These are phyloP conservation scores for Microglena sp. DNA, from an alignment of 139 green algal genomes.

Conservation along the genomic window DNA sequence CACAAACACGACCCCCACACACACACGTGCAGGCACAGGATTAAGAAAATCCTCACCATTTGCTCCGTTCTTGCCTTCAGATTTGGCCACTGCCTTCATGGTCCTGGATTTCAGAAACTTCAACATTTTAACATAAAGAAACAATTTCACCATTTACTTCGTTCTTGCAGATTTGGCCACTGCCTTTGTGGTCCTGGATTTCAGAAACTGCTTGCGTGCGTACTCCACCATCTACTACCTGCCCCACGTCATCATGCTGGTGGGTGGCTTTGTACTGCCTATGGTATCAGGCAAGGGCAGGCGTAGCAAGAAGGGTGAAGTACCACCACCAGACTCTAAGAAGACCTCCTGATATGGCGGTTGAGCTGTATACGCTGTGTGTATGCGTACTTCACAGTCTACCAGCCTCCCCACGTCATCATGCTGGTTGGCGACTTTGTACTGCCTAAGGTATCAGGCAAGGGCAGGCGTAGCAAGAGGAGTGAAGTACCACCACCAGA, in stretches of 20 bases:
- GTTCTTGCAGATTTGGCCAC: conserved; percentile 7
- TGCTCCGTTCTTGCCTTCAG: conserved; percentile 1
- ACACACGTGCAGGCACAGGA: no score
- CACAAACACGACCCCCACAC: no score
- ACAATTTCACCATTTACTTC: no score
- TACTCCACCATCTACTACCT: background rate
- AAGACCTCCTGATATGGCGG: no score
- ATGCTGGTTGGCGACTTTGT: conserved; percentile 2
- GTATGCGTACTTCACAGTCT: background rate
- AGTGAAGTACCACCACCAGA: no score
- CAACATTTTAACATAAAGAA: background rate
- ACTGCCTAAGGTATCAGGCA: background rate
- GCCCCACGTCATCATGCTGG: background rate
- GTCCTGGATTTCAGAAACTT: conserved; percentile 1
- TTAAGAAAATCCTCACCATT: no score
- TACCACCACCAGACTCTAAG: no score
- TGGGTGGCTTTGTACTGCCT: background rate
- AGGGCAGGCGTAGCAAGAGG: background rate
- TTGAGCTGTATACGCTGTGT: background rate
- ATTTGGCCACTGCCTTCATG: conserved; percentile 7
- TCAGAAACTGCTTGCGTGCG: background rate
- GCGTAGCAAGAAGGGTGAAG: background rate
- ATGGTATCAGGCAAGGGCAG: background rate
- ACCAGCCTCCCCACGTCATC: background rate
- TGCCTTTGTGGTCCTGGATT: conserved; percentile 1